Conservation (phyloP, 805 yeast genomes). For the Hermanozyma aechmeae region DNA sequence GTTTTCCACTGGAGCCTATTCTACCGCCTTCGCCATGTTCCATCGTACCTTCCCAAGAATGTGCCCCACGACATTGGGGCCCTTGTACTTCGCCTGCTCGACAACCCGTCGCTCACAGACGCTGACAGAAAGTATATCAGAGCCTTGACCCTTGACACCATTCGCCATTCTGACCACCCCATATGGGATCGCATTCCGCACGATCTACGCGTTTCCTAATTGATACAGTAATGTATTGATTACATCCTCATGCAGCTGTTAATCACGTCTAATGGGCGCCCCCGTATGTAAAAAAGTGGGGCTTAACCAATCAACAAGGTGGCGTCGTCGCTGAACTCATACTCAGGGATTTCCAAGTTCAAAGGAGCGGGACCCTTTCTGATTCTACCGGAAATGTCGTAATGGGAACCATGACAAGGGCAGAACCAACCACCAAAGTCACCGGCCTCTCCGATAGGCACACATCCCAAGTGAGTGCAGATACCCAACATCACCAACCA, state of each 20-base stretch:
- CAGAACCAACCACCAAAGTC: constrained; percentile 99
- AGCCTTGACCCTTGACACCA: not conserved
- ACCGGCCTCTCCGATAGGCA: constrained; percentile 99
- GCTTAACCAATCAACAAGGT: constrained; percentile 87
- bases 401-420: constrained; percentile 99
- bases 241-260: no score
- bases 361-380: constrained; percentile 99
- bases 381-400: constrained; percentile 99
- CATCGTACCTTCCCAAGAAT: constrained; percentile 34
- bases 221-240: no score
- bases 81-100: constrained; percentile 13
- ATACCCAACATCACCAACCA: constrained; percentile 99
- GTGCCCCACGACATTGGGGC: constrained; percentile 12
- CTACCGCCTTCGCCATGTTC: constrained; percentile 42
- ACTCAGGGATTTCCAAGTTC: constrained; percentile 93
- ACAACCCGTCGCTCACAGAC: constrained; percentile 3
- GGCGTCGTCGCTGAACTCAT: constrained; percentile 69
- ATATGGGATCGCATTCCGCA: no score
- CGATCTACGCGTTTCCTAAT: no score
- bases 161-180: no score
- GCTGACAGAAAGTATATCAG: not conserved
- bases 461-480: constrained; percentile 99
- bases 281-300: no score
- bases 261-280: no score
- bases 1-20: constrained; percentile 55